Conservation (phyloP, 257 asterid genomes). For the Solanum ossicruentum region DNA sequence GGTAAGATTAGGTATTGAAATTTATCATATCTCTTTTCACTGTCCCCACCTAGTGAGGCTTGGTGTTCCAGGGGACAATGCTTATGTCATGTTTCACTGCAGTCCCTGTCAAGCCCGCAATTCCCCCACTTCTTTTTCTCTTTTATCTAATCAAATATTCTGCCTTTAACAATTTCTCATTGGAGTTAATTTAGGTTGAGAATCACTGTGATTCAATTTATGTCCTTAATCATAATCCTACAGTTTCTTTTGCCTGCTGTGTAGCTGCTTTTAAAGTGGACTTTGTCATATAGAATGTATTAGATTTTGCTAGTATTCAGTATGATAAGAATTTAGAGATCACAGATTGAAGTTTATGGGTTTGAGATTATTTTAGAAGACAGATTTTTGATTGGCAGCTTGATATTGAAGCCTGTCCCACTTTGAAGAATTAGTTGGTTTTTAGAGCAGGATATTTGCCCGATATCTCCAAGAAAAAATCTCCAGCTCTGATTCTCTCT, state of each 20-base stretch:
- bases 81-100: conserved; percentile 42
- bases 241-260: conserved; percentile 26
- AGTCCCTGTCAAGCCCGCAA: conserved; percentile 35
- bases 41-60: conserved; percentile 58
- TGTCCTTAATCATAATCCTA: conserved; percentile 10
- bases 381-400: not conserved
- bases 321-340: not conserved
- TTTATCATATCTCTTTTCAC: conserved; percentile 20
- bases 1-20: conserved; percentile 32
- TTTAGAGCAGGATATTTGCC: not conserved
- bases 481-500: conserved; percentile 8
- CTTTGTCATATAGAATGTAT: not conserved
- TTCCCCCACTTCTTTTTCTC: conserved; percentile 45
- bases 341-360: not conserved
- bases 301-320: not conserved
- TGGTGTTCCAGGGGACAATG: conserved; percentile 30
- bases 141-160: conserved; percentile 21
- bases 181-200: conserved; percentile 24
- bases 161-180: conserved; percentile 16
- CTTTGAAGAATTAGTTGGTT: conserved; percentile 3
- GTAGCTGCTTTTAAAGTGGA: not conserved
- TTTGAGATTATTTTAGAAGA: not conserved
- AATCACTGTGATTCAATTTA: conserved; percentile 23
- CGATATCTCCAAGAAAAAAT: conserved; percentile 1
- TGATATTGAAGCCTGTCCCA: not conserved